phyloP scores from a whole-genome alignment of 2,329 filamentous ascomycete species.

The Chrysosporium keratinophilum region DNA sequence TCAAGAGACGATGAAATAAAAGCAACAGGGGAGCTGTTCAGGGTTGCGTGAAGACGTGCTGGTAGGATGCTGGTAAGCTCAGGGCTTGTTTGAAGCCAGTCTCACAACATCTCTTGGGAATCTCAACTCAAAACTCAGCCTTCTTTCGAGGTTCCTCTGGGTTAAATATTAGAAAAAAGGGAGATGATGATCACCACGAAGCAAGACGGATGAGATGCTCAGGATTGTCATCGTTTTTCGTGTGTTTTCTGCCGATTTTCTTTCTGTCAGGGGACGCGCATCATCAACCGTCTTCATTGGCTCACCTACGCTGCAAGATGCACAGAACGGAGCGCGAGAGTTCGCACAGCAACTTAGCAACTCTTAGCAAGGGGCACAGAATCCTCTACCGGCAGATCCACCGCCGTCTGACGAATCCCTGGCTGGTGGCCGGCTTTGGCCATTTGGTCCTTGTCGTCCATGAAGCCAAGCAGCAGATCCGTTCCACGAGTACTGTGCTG shows the following conservation, averaged over 20 bases:
- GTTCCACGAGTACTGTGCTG: neutral
- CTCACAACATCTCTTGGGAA: slow-evolving; percentile 1
- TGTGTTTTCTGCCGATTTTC: neutral
- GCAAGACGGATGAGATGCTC: too few species aligned
- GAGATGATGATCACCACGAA: neutral
- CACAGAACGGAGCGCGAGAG: too few species aligned
- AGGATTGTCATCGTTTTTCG: neutral
- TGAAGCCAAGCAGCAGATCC: neutral
- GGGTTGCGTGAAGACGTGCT: neutral
- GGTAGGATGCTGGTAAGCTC: neutral
- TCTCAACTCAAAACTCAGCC: neutral
- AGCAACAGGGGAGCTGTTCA: neutral
- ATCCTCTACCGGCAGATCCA: neutral
- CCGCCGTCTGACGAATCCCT: neutral
- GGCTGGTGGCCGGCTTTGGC: neutral
- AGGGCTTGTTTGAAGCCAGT: slow-evolving; percentile 4
- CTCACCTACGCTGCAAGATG: neutral
- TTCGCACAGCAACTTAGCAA: neutral
- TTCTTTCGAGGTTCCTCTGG: neutral
- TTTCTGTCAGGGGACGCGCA: neutral
- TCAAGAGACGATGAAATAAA: neutral
- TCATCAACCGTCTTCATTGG: neutral
- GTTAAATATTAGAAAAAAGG: neutral
- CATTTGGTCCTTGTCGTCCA: neutral
- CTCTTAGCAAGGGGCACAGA: neutral